phyloP scores from a whole-genome alignment of 2,329 filamentous ascomycete species.

The Fusarium euwallaceae region DNA sequence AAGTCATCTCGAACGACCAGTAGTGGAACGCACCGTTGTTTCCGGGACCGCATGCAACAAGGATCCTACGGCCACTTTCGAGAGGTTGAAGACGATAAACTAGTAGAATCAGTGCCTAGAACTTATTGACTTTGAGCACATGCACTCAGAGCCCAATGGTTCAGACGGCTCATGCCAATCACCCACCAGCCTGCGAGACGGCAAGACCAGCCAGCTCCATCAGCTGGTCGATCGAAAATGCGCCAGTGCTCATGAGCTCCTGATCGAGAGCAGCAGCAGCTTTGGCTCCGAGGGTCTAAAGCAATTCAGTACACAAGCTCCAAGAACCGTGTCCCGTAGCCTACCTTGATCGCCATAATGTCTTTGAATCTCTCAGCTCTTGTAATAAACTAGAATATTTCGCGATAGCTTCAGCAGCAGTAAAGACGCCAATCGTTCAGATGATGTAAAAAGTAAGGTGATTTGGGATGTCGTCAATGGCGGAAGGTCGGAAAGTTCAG shows the following conservation, averaged over 20 bases:
- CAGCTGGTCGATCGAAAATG: slow-evolving; percentile 94
- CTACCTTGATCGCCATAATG: slow-evolving; percentile 53
- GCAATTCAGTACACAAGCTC: slow-evolving; percentile 15
- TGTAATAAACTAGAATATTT: neutral
- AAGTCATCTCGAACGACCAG: neutral
- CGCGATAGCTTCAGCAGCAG: neutral
- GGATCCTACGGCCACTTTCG: slow-evolving; percentile 76
- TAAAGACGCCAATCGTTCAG: neutral
- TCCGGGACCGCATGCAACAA: slow-evolving; percentile 91
- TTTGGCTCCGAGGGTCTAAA: slow-evolving; percentile 86
- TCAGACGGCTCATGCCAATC: neutral
- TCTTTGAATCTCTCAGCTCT: slow-evolving; percentile 36
- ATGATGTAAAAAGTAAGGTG: slow-evolving; percentile 24
- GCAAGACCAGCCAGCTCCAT: slow-evolving; percentile 97
- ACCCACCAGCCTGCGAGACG: slow-evolving; percentile 86
- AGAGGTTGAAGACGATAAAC: slow-evolving; percentile 88
- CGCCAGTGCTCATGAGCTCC: slow-evolving; percentile 90
- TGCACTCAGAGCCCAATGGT: neutral
- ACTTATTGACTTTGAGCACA: neutral
- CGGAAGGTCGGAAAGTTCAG: slow-evolving; percentile 21
- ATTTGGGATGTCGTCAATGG: slow-evolving; percentile 34
- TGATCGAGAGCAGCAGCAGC: slow-evolving; percentile 90
- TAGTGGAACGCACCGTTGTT: slow-evolving; percentile 70
- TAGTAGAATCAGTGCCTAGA: slow-evolving; percentile 50
- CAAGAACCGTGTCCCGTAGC: neutral